Conservation (phyloP, 2,329 filamentous ascomycete genomes). For the Cytospora piceicola region DNA sequence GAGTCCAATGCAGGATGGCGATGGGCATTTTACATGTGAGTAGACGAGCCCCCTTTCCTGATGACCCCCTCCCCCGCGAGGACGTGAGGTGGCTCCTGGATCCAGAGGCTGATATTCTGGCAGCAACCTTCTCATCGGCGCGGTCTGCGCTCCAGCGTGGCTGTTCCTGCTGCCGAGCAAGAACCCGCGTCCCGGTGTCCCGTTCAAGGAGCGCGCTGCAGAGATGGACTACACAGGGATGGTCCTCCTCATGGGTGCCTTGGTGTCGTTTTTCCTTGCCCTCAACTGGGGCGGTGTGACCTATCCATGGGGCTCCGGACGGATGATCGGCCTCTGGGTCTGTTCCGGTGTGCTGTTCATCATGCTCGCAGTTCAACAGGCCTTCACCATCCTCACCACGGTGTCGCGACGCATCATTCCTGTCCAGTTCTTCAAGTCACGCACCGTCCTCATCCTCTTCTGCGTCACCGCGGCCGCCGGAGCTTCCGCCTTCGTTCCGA, state of each 20-base stretch:
- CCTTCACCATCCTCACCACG: slow-evolving; percentile 9
- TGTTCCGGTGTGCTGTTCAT: slow-evolving; percentile 21
- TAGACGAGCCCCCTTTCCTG: too few relatives aligned
- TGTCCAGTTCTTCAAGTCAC: slow-evolving; percentile 7
- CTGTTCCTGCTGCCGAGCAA: slow-evolving; percentile 21
- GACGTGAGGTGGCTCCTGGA: too few relatives aligned
- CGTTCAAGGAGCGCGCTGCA: background rate
- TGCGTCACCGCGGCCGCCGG: slow-evolving; percentile 1
- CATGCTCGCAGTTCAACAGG: slow-evolving; percentile 8
- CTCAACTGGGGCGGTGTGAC: slow-evolving; percentile 26
- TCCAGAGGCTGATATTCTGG: too few relatives aligned
- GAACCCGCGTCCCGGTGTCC: slow-evolving; percentile 28
- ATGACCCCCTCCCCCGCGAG: too few relatives aligned
- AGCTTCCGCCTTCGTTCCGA: slow-evolving; percentile 11
- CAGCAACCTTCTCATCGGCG: slow-evolving; percentile 22
- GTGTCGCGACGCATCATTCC: background rate
- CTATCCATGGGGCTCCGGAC: slow-evolving; percentile 27
- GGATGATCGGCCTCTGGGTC: slow-evolving; percentile 30
- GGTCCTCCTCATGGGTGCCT: slow-evolving; percentile 20
- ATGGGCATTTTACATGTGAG: slow-evolving; percentile 25
- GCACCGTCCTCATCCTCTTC: slow-evolving; percentile 6
- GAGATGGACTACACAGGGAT: slow-evolving; percentile 43
- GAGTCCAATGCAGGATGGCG: slow-evolving; percentile 20
- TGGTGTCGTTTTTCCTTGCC: slow-evolving; percentile 24
- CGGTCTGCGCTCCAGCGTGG: slow-evolving; percentile 18